These are phyloP conservation scores for Graphilbum fragrans DNA, from an alignment of 2,329 filamentous ascomycete genomes.

Conservation along the genomic window DNA sequence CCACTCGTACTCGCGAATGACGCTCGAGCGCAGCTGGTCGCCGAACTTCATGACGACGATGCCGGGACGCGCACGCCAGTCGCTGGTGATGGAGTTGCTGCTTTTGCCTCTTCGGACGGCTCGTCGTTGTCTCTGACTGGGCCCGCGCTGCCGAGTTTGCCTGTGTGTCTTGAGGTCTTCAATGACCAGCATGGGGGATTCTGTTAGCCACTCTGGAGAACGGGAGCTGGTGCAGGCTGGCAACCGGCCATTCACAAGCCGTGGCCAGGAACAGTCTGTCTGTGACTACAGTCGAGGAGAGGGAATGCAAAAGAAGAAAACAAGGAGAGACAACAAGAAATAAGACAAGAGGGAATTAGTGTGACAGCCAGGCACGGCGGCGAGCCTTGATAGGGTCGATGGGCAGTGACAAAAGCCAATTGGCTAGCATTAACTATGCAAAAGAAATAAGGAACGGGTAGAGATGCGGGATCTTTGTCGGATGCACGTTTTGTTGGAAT, in stretches of 20 bases:
- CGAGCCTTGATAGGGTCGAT: too few relatives aligned
- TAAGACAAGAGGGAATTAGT: background rate
- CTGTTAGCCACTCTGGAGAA: background rate
- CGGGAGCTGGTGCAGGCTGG: too few relatives aligned
- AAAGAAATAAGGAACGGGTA: too few relatives aligned
- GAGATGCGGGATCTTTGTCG: too few relatives aligned
- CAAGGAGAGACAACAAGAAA: background rate
- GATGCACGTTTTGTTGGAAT: too few relatives aligned
- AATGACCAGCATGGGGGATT: conserved; percentile 39
- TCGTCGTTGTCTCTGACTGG: conserved; percentile 9
- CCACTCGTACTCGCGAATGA: conserved; percentile 95
- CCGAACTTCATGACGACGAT: conserved; percentile 71
- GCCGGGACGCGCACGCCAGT: conserved; percentile 32
- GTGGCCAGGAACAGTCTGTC: too few relatives aligned
- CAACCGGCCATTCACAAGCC: too few relatives aligned
- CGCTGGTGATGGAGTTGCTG: too few relatives aligned
- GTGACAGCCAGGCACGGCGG: too few relatives aligned
- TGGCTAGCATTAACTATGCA: too few relatives aligned
- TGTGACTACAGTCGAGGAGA: too few relatives aligned
- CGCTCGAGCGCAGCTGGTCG: conserved; percentile 87
- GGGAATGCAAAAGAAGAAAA: background rate
- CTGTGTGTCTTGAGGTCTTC: conserved; percentile 31
- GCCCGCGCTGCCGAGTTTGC: conserved; percentile 26
- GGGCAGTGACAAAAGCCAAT: too few relatives aligned
- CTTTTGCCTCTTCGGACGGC: conserved; percentile 3